These are phyloP conservation scores for Pholiota molesta DNA, from an alignment of 768 basidiomycete genomes.

Conservation along the genomic window DNA sequence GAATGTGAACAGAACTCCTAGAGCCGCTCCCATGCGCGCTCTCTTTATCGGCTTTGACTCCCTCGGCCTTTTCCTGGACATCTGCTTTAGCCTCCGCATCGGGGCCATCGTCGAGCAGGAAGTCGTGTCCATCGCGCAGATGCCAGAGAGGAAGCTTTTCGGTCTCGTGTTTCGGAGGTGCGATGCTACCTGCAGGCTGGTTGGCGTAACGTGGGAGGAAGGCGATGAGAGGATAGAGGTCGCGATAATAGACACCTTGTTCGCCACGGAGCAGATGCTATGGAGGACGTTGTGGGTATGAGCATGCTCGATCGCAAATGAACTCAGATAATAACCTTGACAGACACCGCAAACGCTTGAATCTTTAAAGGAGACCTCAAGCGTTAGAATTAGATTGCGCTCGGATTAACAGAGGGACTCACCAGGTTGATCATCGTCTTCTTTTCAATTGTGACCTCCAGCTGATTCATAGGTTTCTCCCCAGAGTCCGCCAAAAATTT, in stretches of 20 bases:
- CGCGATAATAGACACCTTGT: constrained; percentile 71
- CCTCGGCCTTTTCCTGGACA: neutral
- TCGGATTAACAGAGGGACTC: constrained; percentile 17
- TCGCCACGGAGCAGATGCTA: constrained; percentile 72
- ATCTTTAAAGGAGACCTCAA: constrained; percentile 37
- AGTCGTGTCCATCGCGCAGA: constrained; percentile 38
- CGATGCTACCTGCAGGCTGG: constrained; percentile 14
- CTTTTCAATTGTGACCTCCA: constrained; percentile 69
- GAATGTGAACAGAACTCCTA: neutral
- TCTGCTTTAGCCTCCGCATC: constrained; percentile 11
- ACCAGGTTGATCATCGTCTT: constrained; percentile 75
- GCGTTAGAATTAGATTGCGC: neutral
- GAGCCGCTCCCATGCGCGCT: neutral
- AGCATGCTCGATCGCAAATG: neutral
- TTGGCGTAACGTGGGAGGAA: constrained; percentile 65
- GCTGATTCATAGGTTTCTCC: constrained; percentile 29
- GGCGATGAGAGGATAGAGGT: constrained; percentile 70
- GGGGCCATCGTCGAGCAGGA: neutral
- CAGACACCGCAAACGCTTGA: constrained; percentile 68
- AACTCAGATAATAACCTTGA: constrained; percentile 49
- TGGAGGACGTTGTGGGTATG: neutral
- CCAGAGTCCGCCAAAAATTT: constrained; percentile 23
- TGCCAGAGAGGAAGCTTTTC: constrained; percentile 64
- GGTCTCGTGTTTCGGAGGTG: constrained; percentile 25
- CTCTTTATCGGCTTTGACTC: neutral